phyloP scores from a whole-genome alignment of 1,284 basidiomycete species.

The Marasmius tenuissimus region DNA sequence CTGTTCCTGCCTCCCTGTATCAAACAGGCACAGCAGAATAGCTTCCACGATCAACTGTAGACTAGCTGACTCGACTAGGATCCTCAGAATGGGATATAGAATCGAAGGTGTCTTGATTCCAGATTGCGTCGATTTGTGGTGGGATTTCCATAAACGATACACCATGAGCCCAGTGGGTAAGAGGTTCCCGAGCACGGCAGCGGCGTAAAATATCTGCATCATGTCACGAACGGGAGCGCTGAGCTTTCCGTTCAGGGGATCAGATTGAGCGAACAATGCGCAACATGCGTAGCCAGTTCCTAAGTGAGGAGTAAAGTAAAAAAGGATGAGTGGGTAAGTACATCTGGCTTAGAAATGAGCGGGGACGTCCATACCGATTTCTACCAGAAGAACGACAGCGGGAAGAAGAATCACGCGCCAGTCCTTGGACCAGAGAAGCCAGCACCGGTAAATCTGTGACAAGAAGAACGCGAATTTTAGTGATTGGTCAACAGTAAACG shows the following conservation, averaged over 20 bases:
- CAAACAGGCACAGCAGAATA: neutral
- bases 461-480: neutral
- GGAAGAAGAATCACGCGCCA: neutral
- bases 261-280: too few relatives aligned
- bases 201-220: too few relatives aligned
- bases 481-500: neutral
- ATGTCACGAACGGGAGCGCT: too few relatives aligned
- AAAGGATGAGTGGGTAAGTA: neutral
- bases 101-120: neutral
- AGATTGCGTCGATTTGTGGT: neutral
- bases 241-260: too few relatives aligned
- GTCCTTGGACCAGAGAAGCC: conserved; percentile 2
- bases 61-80: neutral
- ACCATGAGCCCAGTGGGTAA: neutral
- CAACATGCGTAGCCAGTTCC: neutral
- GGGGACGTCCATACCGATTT: neutral
- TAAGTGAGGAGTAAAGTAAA: neutral
- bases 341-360: neutral
- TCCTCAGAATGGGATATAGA: neutral
- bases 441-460: conserved; percentile 1
- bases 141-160: neutral
- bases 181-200: neutral
- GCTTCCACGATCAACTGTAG: neutral
- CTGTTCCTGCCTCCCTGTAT: neutral
- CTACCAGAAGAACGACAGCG: neutral